These are phyloP conservation scores for Blastomyces emzantsi DNA, from an alignment of 2,329 filamentous ascomycete species.

Conservation along the genomic window DNA sequence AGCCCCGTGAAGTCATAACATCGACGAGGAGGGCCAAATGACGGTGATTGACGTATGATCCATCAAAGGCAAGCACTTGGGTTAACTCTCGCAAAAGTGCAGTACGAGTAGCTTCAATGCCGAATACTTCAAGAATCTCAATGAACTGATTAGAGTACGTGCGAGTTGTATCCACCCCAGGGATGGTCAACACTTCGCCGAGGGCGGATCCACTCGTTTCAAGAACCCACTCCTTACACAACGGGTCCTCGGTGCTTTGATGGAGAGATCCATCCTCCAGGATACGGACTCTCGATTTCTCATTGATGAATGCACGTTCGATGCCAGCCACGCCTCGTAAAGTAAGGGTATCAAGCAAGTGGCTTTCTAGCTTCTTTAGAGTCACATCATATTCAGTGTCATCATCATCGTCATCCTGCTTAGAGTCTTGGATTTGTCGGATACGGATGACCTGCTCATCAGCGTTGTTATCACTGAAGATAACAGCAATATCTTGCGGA, in stretches of 20 bases:
- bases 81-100: constrained; percentile 82
- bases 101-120: constrained; percentile 86
- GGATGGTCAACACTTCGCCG: constrained; percentile 71
- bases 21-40: constrained; percentile 92
- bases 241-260: constrained; percentile 61
- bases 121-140: constrained; percentile 88
- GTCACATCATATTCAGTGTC: constrained; percentile 81
- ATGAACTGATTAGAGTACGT: constrained; percentile 95
- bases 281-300: constrained; percentile 60
- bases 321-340: constrained; percentile 85
- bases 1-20: constrained; percentile 93
- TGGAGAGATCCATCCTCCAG: constrained; percentile 62
- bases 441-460: constrained; percentile 92
- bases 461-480: constrained; percentile 97
- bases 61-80: constrained; percentile 91
- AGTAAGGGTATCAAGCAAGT: constrained; percentile 83
- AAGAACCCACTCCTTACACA: constrained; percentile 88
- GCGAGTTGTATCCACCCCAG: constrained; percentile 75
- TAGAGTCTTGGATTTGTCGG: constrained; percentile 62
- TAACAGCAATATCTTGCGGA: constrained; percentile 72
- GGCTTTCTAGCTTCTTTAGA: constrained; percentile 82
- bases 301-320: constrained; percentile 86
- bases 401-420: constrained; percentile 64
- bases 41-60: constrained; percentile 98
- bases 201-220: constrained; percentile 89